Base-by-base conservation (phyloP, 768 basidiomycete genomes). In the Suillus americanus region DNA sequence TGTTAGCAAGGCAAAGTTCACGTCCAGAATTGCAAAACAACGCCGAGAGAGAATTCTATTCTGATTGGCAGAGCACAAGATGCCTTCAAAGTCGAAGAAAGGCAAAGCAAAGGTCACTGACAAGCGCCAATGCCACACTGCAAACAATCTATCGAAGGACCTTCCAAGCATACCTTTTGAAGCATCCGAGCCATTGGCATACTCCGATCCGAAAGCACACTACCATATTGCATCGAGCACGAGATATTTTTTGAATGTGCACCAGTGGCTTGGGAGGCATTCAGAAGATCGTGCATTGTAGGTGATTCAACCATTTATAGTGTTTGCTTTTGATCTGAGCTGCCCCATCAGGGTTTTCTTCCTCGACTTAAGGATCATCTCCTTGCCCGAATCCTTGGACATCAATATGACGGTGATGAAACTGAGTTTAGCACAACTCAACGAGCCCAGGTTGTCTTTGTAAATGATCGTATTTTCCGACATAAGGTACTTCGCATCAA, bases 1-100 rank as follows among this genome's bases (percentile, higher is more conserved):
- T 0, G 80, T 77, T 0, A 81, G 79, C 67, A 82, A 82, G 64
- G 73, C 68, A 6, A 53, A 74, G 13, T 67, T 69, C 18, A 61
- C 56, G 3, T 35, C 35, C 9, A 77, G 79, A 23, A 80, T 83
- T 45, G 74, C 73, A 0, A 66, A 45, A 1, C 71, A 72, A 40
- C 51, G 64, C 0, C 62, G 71, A n/a, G 64, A 72, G 46, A 18
- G 67, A 0, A 43, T 56, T n/a, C 33, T 65, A 0, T 51, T 66
- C n/a, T n/a, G 20, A 30, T 51, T 41, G 37, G 35, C 59, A 57
- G 62, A 23, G 62, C 56, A 23, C 3, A 25, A 41, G 53, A 30
- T 56, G 10, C 3, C 20, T n/a, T 33, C 41, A 1, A 64, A 64
- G 0, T 35, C 35, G 10, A 61, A 69, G 50, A 65, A 40, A 1